These are phyloP conservation scores for Aureobasidium lini DNA, from an alignment of 2,329 filamentous ascomycete genomes.

Conservation along the genomic window DNA sequence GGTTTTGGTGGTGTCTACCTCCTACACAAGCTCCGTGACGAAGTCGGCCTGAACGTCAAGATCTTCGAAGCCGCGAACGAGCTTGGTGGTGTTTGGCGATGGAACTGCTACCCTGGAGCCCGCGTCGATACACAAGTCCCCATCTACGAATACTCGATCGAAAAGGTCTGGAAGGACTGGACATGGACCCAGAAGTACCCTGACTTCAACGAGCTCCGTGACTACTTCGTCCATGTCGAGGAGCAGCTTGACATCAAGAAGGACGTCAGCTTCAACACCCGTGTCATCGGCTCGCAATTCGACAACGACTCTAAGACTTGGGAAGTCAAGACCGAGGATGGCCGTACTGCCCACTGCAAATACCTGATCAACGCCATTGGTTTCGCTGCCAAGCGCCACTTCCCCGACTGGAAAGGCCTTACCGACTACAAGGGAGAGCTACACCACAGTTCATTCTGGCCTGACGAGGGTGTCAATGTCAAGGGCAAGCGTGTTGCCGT, in stretches of 20 bases:
- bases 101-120: slow-evolving; percentile 36
- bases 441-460: slow-evolving; percentile 36
- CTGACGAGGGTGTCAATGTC: slow-evolving; percentile 26
- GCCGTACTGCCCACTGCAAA: slow-evolving; percentile 33
- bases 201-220: slow-evolving; percentile 37
- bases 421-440: slow-evolving; percentile 33
- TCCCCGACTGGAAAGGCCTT: slow-evolving; percentile 30
- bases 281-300: slow-evolving; percentile 47
- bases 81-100: slow-evolving; percentile 33
- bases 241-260: slow-evolving; percentile 49
- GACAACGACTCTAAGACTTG: slow-evolving; percentile 42
- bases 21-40: slow-evolving; percentile 25
- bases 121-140: slow-evolving; percentile 42
- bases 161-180: slow-evolving; percentile 47
- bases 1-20: slow-evolving; percentile 25
- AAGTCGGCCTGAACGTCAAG: slow-evolving; percentile 27
- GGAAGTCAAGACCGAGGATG: slow-evolving; percentile 46
- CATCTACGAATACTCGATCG: slow-evolving; percentile 41
- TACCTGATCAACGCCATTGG: slow-evolving; percentile 35
- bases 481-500: slow-evolving; percentile 34
- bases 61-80: slow-evolving; percentile 30
- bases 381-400: slow-evolving; percentile 31
- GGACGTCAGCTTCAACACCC: slow-evolving; percentile 49
- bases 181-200: slow-evolving; percentile 38
- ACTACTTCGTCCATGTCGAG: slow-evolving; percentile 57